phyloP scores from a whole-genome alignment of 768 basidiomycete species.

The Porphyrellus cyaneotinctus region DNA sequence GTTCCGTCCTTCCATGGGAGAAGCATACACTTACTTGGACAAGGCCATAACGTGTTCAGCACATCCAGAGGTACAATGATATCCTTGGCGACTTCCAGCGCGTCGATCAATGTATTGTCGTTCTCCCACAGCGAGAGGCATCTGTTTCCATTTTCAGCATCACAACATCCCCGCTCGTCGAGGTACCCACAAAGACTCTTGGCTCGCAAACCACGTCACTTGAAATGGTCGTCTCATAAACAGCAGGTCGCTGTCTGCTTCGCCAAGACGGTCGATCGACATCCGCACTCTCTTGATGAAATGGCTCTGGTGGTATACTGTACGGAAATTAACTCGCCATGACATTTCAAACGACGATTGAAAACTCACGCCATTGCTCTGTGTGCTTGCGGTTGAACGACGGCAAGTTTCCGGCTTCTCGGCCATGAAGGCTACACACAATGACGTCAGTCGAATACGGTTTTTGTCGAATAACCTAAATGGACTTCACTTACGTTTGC shows the following conservation, averaged over 20 bases:
- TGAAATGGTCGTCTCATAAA: constrained; percentile 68
- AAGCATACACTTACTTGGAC: constrained; percentile 36
- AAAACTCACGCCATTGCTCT: constrained; percentile 72
- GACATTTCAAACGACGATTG: background rate
- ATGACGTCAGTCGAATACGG: constrained; percentile 19
- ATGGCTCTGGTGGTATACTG: constrained; percentile 66
- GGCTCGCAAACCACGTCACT: constrained; percentile 67
- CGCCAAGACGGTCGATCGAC: constrained; percentile 50
- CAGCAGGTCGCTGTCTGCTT: constrained; percentile 48
- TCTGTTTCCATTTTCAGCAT: constrained; percentile 31
- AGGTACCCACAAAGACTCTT: constrained; percentile 52
- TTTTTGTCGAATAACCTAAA: background rate
- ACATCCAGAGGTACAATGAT: constrained; percentile 62
- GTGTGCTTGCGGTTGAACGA: constrained; percentile 68
- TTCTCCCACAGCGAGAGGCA: constrained; percentile 65
- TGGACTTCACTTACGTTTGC: constrained; percentile 50
- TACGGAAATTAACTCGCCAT: constrained; percentile 2
- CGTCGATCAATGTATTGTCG: constrained; percentile 52
- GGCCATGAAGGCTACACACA: constrained; percentile 45
- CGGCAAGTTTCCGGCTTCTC: constrained; percentile 43
- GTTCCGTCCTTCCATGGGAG: background rate
- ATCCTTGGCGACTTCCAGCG: constrained; percentile 62
- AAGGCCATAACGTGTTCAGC: constrained; percentile 69
- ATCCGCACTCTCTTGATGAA: constrained; percentile 58
- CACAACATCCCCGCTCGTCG: background rate